A percentile compares a stretch with the other conserved stretches of the same genome.
Conservation (phyloP, 2,329 filamentous ascomycete genomes). For the Cladosporium sp. region DNA sequence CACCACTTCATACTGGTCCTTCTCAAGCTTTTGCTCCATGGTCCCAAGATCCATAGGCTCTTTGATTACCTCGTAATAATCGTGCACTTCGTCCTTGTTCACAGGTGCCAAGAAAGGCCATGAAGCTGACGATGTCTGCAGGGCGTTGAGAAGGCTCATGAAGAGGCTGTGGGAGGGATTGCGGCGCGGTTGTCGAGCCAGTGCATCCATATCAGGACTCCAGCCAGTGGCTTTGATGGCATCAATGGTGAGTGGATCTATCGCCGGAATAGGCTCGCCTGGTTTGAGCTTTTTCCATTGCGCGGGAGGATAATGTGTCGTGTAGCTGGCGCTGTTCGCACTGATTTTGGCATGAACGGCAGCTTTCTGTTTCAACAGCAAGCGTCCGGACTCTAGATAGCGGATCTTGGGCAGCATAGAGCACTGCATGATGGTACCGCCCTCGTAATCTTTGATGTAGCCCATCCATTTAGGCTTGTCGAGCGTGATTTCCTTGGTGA, state of each 20-base stretch:
- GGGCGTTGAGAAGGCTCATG: slow-evolving; percentile 83
- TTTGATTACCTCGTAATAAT: slow-evolving; percentile 98
- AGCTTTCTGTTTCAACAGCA: slow-evolving; percentile 97
- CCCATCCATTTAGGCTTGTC: slow-evolving; percentile 94
- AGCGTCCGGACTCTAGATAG: slow-evolving; percentile 85
- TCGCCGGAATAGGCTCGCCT: slow-evolving; percentile 53
- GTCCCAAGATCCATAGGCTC: slow-evolving; percentile 94
- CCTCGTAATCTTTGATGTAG: slow-evolving; percentile 99
- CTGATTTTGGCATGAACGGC: slow-evolving; percentile 91
- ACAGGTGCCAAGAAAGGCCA: slow-evolving; percentile 96
- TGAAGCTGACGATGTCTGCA: slow-evolving; percentile 86
- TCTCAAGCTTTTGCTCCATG: slow-evolving; percentile 93
- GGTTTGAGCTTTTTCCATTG: slow-evolving; percentile 63
- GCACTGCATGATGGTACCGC: slow-evolving; percentile 98
- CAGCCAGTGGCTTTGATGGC: slow-evolving; percentile 88
- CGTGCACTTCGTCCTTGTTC: slow-evolving; percentile 91
- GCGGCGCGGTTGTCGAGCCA: slow-evolving; percentile 88
- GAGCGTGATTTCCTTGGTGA: slow-evolving; percentile 96
- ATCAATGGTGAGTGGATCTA: slow-evolving; percentile 79
- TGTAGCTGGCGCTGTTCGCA: slow-evolving; percentile 80
- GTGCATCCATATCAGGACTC: slow-evolving; percentile 96
- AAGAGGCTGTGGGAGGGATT: slow-evolving; percentile 95
- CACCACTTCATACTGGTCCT: slow-evolving; percentile 82
- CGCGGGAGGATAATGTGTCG: slow-evolving; percentile 76
- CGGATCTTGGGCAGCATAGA: slow-evolving; percentile 92